phyloP scores from a whole-genome alignment of 2,329 filamentous ascomycete genomes.

The Akanthomyces dipterigenus region DNA sequence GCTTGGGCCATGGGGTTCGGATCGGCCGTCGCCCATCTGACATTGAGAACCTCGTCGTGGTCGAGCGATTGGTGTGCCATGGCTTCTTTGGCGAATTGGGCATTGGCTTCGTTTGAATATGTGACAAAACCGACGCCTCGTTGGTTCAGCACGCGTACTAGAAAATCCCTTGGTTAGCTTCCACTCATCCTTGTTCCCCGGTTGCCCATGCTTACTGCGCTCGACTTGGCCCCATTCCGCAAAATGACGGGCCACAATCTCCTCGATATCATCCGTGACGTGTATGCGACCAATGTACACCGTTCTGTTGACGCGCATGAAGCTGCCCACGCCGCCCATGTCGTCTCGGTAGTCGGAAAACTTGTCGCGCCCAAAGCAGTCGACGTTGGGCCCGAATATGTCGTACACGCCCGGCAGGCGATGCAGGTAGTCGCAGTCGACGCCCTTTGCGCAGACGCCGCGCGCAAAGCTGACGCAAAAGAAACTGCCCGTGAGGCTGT shows the following conservation, averaged over 20 bases:
- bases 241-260: constrained; percentile 90
- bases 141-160: constrained; percentile 73
- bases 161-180: background rate
- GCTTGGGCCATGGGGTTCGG: constrained; percentile 94
- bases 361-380: constrained; percentile 87
- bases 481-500: constrained; percentile 70
- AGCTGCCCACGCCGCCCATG: constrained; percentile 94
- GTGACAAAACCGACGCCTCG: constrained; percentile 93
- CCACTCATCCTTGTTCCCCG: background rate
- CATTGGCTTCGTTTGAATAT: constrained; percentile 83
- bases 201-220: constrained; percentile 43
- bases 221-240: constrained; percentile 95
- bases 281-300: constrained; percentile 92
- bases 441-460: constrained; percentile 76
- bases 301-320: constrained; percentile 89
- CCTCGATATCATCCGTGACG: constrained; percentile 94
- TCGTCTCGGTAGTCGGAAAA: constrained; percentile 90
- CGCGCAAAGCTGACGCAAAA: constrained; percentile 91
- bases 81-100: constrained; percentile 86
- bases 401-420: constrained; percentile 81
- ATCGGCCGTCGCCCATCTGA: constrained; percentile 94
- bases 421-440: constrained; percentile 92
- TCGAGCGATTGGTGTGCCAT: constrained; percentile 95
- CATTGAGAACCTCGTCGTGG: constrained; percentile 87
- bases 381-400: constrained; percentile 86